Conservation (phyloP, 495 filamentous ascomycete species). For the Penicillium malachiteum region DNA sequence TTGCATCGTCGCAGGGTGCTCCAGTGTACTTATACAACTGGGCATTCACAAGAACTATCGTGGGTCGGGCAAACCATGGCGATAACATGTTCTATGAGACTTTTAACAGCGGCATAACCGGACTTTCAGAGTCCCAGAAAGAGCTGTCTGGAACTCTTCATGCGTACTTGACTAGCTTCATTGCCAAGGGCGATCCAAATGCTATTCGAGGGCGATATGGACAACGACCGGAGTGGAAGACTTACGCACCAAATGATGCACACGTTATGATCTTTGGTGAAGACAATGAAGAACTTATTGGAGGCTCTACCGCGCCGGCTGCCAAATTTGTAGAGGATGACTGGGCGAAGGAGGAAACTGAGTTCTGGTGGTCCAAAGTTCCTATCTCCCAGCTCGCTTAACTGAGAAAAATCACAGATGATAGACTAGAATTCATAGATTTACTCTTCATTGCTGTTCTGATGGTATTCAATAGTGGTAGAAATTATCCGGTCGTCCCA, state of each 20-base stretch:
- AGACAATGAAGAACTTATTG: conserved; percentile 59
- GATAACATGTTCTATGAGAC: conserved; percentile 59
- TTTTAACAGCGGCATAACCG: conserved; percentile 44
- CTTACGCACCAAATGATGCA: conserved; percentile 16
- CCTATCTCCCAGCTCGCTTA: conserved; percentile 33
- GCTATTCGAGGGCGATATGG: conserved; percentile 21
- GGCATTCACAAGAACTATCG: conserved; percentile 47
- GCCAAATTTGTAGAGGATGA: conserved; percentile 43
- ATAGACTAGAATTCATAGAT: background rate
- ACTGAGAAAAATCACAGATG: background rate
- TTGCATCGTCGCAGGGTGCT: conserved; percentile 37
- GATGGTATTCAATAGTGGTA: no score
- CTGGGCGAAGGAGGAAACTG: conserved; percentile 49
- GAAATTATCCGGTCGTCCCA: no score
- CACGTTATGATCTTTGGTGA: conserved; percentile 56
- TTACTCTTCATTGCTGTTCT: no score
- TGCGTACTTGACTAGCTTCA: conserved; percentile 58
- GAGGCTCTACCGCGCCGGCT: conserved; percentile 40
- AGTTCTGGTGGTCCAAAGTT: conserved; percentile 56
- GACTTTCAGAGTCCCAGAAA: conserved; percentile 40
- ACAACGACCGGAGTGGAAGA: conserved; percentile 33
- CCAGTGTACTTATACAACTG: conserved; percentile 61
- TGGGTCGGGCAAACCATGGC: conserved; percentile 57
- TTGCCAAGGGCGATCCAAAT: conserved; percentile 53
- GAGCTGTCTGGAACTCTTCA: conserved; percentile 53